Evolutionary conservation across 495 filamentous ascomycete species (phyloP).

Genomic region (Daldinia concentrica): DNA sequence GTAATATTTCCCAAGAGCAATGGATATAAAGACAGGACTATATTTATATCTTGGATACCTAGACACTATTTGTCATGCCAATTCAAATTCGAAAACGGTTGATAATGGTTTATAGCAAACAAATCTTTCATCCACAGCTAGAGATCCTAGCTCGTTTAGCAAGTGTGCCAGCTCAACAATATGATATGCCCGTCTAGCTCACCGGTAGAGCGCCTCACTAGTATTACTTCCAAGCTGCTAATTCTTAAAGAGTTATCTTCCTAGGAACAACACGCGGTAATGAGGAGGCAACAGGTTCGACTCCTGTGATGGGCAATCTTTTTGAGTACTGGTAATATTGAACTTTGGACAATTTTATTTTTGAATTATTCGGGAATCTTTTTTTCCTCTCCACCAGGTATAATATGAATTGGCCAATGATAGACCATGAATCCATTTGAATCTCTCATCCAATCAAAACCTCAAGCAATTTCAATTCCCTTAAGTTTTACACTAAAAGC

Average conservation of each 20-base stretch:
- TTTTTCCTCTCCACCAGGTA: background rate
- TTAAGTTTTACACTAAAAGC: background rate
- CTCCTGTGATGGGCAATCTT: constrained; percentile 27
- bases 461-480: too few species aligned
- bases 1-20: background rate
- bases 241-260: background rate
- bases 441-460: too few species aligned
- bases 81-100: background rate
- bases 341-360: background rate
- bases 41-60: too few species aligned
- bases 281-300: constrained; percentile 38
- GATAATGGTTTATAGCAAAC: background rate
- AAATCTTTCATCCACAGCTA: background rate
- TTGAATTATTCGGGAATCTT: background rate
- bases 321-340: background rate
- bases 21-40: too few species aligned
- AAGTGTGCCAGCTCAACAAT: background rate
- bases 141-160: background rate
- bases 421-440: too few species aligned
- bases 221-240: background rate
- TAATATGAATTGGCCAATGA: too few species aligned
- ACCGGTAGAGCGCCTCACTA: constrained; percentile 33
- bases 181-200: constrained; percentile 30
- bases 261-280: background rate
- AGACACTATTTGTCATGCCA: too few species aligned